Base-by-base conservation (phyloP, 345 rosid genomes). In the Barbarea vulgaris region DNA sequence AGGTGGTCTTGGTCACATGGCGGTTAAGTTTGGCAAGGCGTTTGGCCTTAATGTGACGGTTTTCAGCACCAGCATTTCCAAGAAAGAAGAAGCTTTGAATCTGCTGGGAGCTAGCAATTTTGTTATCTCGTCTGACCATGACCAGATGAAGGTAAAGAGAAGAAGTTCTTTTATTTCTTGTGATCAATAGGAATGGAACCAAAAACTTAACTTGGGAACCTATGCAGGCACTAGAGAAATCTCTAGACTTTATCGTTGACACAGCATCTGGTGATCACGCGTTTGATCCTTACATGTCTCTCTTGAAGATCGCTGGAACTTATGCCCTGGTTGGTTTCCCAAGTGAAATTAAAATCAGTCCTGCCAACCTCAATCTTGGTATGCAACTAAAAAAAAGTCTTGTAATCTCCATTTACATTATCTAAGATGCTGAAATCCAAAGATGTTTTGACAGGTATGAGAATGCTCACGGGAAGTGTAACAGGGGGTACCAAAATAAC, bases 1-100 rank as follows among this genome's bases (percentile, higher is more conserved):
- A 2, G 96, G 97, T 46, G 96, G 98, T 41, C 98, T 93, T 15
- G 97, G 97, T 13, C 98, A 89, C 81, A 86, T 93, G 96, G 98
- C 96, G 3, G 91, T 89, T 73, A 93, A 93, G 87, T 93, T 93
- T 47, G 98, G 97, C 27, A 93, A 93, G 82, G 96, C 96, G 61
- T 91, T 93, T 63, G 97, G 98, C 50, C 81, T 91, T 75, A 67
- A 59, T 13, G 96, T 89, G 22, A 91, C 96, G 2, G 94, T 93
- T 67, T 76, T 93, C 34, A 93, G 98, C 85, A 91, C 97, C 19
- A 89, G 93, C 50, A 15, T 73, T 27, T 88, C 89, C 47, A 91
- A 91, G 87, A 89, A 83, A 84, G 93, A 87, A 31, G 98, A 93
- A 74, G 95, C 96, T 64, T 70, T 93, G 81, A 79, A 27, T 68